These are phyloP conservation scores for Hsuehochloa calcarea DNA, from an alignment of 176 grass and related monocot genomes.

Conservation along the genomic window DNA sequence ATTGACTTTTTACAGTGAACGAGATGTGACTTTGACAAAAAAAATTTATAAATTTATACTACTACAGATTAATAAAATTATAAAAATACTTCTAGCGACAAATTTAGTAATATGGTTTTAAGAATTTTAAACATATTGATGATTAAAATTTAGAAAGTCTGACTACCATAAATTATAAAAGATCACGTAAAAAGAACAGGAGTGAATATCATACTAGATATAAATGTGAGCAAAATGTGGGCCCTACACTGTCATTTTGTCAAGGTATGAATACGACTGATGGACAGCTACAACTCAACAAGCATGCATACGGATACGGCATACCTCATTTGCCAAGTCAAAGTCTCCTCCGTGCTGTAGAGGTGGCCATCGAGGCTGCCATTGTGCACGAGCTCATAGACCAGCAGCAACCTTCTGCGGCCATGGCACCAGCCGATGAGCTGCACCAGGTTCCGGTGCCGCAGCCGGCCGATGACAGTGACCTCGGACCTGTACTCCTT, in stretches of 20 bases:
- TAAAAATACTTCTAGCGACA: too few species aligned
- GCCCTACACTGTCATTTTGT: neutral
- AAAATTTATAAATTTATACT: too few species aligned
- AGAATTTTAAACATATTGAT: too few species aligned
- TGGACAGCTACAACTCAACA: neutral
- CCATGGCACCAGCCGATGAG: constrained; percentile 70
- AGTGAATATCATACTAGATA: too few species aligned
- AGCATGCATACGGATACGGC: neutral
- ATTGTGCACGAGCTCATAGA: constrained; percentile 56
- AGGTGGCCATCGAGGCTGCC: constrained; percentile 57
- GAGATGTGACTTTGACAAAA: too few species aligned
- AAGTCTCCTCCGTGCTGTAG: constrained; percentile 27
- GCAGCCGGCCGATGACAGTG: constrained; percentile 54
- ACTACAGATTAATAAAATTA: too few species aligned
- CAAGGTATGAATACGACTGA: neutral
- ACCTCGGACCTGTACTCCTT: constrained; percentile 66
- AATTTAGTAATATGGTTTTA: too few species aligned
- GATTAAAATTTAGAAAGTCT: too few species aligned
- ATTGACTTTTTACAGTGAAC: too few species aligned
- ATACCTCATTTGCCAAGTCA: constrained; percentile 47
- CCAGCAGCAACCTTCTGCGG: constrained; percentile 34
- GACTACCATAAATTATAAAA: too few species aligned
- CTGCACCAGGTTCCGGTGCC: constrained; percentile 72
- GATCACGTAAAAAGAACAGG: too few species aligned
- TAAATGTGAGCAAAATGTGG: too few species aligned